Evolutionary conservation across 2,329 filamentous ascomycete species (phyloP).

Genomic region (Zasmidium citrigriseum): DNA sequence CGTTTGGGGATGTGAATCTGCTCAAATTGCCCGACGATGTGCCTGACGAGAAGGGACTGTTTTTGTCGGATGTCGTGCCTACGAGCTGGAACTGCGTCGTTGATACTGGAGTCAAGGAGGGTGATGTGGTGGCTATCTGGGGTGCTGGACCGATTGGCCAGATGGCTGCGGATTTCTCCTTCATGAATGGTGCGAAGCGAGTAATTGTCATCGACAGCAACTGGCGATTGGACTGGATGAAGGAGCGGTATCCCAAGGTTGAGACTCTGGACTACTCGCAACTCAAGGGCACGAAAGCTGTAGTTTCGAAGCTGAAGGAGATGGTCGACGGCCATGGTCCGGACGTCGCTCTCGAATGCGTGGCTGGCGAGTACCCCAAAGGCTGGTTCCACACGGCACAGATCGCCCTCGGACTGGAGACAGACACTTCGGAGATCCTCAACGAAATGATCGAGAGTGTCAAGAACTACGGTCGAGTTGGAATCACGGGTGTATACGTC

Average conservation of each 20-base stretch:
- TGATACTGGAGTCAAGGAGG: constrained; percentile 77
- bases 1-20: constrained; percentile 77
- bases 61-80: constrained; percentile 75
- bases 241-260: constrained; percentile 64
- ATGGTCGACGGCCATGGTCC: constrained; percentile 69
- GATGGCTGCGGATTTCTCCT: constrained; percentile 68
- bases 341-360: constrained; percentile 71
- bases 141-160: constrained; percentile 86
- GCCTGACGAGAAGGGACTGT: constrained; percentile 82
- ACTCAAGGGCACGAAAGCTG: constrained; percentile 59
- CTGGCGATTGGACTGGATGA: constrained; percentile 69
- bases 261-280: constrained; percentile 70
- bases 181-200: constrained; percentile 70
- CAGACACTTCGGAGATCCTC: constrained; percentile 77
- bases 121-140: constrained; percentile 79
- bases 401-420: constrained; percentile 68
- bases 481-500: constrained; percentile 72
- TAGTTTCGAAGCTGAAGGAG: constrained; percentile 72
- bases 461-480: constrained; percentile 69
- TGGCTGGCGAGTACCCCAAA: constrained; percentile 64
- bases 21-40: constrained; percentile 76
- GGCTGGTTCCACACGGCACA: constrained; percentile 63
- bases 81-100: constrained; percentile 83
- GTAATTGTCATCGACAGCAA: constrained; percentile 80
- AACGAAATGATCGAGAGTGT: constrained; percentile 80